These are phyloP conservation scores for Beverwykella pulmonaria DNA, from an alignment of 495 filamentous ascomycete species.

Conservation along the genomic window DNA sequence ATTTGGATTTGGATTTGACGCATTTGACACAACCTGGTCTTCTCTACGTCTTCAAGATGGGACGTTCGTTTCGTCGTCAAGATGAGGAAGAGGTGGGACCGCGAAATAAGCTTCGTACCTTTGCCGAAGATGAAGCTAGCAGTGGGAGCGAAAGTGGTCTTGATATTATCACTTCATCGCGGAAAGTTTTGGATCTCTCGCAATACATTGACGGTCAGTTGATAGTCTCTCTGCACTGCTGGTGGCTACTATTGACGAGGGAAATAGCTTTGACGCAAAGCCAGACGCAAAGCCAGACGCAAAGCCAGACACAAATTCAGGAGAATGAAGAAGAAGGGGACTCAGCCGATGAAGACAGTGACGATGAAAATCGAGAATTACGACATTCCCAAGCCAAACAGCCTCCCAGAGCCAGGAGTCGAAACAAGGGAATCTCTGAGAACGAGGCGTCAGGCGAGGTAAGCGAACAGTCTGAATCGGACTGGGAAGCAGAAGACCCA, in stretches of 20 bases:
- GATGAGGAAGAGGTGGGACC: background rate
- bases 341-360: constrained; percentile 28
- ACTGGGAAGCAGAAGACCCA: constrained; percentile 47
- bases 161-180: constrained; percentile 19
- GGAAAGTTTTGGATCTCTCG: constrained; percentile 20
- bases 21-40: too few relatives aligned
- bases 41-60: too few relatives aligned
- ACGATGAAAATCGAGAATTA: constrained; percentile 9
- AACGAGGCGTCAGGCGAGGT: background rate
- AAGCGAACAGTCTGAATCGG: constrained; percentile 7
- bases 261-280: background rate
- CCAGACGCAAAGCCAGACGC: background rate
- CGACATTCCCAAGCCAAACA: background rate
- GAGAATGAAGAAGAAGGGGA: constrained; percentile 1
- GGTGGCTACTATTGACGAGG: background rate
- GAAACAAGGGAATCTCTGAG: background rate
- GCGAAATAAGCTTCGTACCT: background rate
- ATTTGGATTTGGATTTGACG: too few relatives aligned
- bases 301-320: constrained; percentile 16
- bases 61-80: background rate
- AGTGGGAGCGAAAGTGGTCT: constrained; percentile 24
- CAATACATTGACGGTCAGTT: constrained; percentile 30
- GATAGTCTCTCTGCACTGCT: background rate
- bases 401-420: background rate
- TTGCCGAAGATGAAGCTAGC: constrained; percentile 13